Conservation (phyloP, 164 flowering plant genomes). For the Macadamia tetraphylla region DNA sequence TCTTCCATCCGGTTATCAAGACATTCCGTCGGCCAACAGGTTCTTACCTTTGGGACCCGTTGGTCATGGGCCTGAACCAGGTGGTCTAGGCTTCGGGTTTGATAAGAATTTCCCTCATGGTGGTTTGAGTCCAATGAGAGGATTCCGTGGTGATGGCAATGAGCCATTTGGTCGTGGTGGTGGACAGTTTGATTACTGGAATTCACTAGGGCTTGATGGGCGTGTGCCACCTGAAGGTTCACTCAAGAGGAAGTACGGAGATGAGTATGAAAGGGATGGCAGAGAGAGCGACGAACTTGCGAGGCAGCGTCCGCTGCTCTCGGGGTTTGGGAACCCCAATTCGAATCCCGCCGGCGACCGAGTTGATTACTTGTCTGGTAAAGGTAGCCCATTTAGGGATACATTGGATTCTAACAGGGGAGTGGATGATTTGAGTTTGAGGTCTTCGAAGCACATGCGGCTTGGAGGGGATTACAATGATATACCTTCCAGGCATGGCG, state of each 20-base stretch:
- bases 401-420: slow-evolving; percentile 14
- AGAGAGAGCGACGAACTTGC: slow-evolving; percentile 35
- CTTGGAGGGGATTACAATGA: slow-evolving; percentile 28
- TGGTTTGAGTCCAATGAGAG: slow-evolving; percentile 36
- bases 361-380: slow-evolving; percentile 17
- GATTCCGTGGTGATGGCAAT: slow-evolving; percentile 19
- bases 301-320: slow-evolving; percentile 47
- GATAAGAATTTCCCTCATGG: slow-evolving; percentile 20
- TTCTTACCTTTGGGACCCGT: slow-evolving; percentile 24
- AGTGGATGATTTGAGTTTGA: slow-evolving; percentile 37
- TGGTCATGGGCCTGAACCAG: slow-evolving; percentile 7
- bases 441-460: slow-evolving; percentile 48
- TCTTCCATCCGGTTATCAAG: slow-evolving; percentile 71
- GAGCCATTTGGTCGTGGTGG: slow-evolving; percentile 17
- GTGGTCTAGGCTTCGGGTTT: slow-evolving; percentile 15
- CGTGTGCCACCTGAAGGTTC: slow-evolving; percentile 25
- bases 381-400: slow-evolving; percentile 30
- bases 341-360: neutral
- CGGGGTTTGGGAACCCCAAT: slow-evolving; percentile 45
- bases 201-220: slow-evolving; percentile 40
- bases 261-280: slow-evolving; percentile 34
- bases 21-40: slow-evolving; percentile 13
- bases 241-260: slow-evolving; percentile 59
- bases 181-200: slow-evolving; percentile 45
- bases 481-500: slow-evolving; percentile 12